Base-by-base conservation (phyloP, 805 yeast genomes). In the Monosporozyma unispora region DNA sequence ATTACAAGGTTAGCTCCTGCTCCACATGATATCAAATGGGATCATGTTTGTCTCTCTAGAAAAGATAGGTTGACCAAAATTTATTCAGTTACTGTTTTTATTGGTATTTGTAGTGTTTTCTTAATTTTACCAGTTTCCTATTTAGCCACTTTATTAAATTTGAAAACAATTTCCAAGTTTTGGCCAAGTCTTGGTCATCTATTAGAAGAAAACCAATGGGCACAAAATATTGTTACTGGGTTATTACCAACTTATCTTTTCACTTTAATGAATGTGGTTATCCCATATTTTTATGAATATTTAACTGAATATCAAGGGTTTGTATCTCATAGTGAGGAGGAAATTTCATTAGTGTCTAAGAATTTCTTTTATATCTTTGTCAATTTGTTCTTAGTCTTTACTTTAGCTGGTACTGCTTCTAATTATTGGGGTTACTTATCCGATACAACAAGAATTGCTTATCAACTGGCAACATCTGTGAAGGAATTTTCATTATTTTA, bases 11-110 rank as follows among this genome's bases (percentile, higher is more conserved):
- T 89, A 50, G 98, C 98, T 0, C 98, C 98, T 0, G 95, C 98
- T 1, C 98, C 98, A 3, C 91, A 85, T 59, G 99, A 91, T 63
- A 84, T 91, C 22, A 81, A 87, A 39, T 91, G 99, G 99, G 85
- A 81, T 50, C 88, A 90, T 60, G 78, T 88, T 33, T 90, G 95
- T 57, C 70, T 90, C 60, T 81, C 95, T 0, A 74, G 95, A 49
- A 74, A 72, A 48, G 90, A 87, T 57, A 72, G 96, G 51, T 68
- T 84, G 44, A 55, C 80, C 16, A 79, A 89, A 54, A 62, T 69
- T 3, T 69, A 71, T 48, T 40, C 68, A 0, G 69, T 71, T 1
- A 70, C 75, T 0, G 50, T 68, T 2, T 59, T 69, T 35, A 72
- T 71, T 52, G 75, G 74, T 5, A 52, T 71, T 14, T 61, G 84